Evolutionary conservation across 495 filamentous ascomycete species (phyloP).

Genomic region (Penicillium salamii): DNA sequence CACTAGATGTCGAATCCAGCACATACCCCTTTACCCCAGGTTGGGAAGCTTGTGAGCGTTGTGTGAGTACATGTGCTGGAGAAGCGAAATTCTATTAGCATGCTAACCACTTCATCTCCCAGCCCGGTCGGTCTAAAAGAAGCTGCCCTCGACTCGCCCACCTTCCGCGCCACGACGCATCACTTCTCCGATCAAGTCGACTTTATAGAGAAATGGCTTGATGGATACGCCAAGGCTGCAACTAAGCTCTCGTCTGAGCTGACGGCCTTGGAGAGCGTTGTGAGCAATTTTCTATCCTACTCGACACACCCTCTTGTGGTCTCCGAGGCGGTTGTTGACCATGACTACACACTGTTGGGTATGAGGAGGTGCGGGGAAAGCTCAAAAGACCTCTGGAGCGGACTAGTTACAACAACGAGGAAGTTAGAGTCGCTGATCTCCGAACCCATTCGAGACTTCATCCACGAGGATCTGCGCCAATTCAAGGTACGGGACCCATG

Average conservation of each 20-base stretch:
- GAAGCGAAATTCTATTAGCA: background rate
- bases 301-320: conserved; percentile 67
- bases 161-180: conserved; percentile 82
- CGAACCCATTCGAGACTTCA: conserved; percentile 76
- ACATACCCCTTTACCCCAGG: conserved; percentile 43
- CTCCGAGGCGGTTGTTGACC: conserved; percentile 80
- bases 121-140: conserved; percentile 90
- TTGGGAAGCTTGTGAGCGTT: conserved; percentile 54
- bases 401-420: conserved; percentile 66
- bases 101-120: conserved; percentile 14
- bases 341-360: conserved; percentile 89
- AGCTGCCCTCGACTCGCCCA: conserved; percentile 92
- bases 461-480: conserved; percentile 65
- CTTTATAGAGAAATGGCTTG: conserved; percentile 88
- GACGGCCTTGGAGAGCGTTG: conserved; percentile 60
- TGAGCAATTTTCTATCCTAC: conserved; percentile 71
- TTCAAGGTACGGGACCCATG: conserved; percentile 51
- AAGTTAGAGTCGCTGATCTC: conserved; percentile 72
- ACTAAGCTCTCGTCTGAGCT: conserved; percentile 75
- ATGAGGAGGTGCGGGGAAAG: conserved; percentile 82
- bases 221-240: conserved; percentile 75
- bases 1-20: conserved; percentile 48
- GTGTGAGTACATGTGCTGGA: conserved; percentile 39
- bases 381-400: conserved; percentile 78
- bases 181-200: conserved; percentile 95